A percentile compares a stretch with the other conserved stretches of the same genome.
Conservation (phyloP, 2,329 filamentous ascomycete species). For the Pseudogymnoascus sp. region DNA sequence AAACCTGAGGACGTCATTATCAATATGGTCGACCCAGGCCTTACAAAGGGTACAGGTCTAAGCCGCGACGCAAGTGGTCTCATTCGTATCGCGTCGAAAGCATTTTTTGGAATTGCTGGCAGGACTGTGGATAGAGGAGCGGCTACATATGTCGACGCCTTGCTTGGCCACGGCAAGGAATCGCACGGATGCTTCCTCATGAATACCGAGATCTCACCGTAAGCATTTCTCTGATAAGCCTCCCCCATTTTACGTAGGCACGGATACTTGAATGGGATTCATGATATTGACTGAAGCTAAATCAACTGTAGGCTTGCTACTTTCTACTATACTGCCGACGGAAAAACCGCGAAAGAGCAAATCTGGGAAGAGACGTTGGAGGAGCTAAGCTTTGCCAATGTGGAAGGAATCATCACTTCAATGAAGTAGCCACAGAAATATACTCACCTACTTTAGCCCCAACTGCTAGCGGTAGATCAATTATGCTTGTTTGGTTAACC, state of each 20-base stretch:
- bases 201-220: constrained; percentile 39
- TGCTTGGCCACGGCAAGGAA: constrained; percentile 37
- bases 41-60: constrained; percentile 34
- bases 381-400: constrained; percentile 29
- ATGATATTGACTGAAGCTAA: background rate
- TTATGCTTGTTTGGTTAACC: no score
- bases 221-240: constrained; percentile 23
- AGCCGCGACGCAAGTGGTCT: constrained; percentile 26
- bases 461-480: no score
- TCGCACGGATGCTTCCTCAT: constrained; percentile 44
- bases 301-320: constrained; percentile 25
- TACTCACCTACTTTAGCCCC: no score
- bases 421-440: constrained; percentile 10
- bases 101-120: constrained; percentile 23
- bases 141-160: constrained; percentile 40
- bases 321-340: constrained; percentile 30
- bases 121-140: constrained; percentile 34
- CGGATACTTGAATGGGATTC: background rate
- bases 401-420: constrained; percentile 14
- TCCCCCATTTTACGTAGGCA: no score
- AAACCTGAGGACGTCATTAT: constrained; percentile 28
- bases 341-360: constrained; percentile 27
- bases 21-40: constrained; percentile 31
- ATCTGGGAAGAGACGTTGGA: constrained; percentile 34
- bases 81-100: constrained; percentile 15